Evolutionary conservation across 2,329 filamentous ascomycete species (phyloP).

Genomic region (Penicillium aurantiogriseum): DNA sequence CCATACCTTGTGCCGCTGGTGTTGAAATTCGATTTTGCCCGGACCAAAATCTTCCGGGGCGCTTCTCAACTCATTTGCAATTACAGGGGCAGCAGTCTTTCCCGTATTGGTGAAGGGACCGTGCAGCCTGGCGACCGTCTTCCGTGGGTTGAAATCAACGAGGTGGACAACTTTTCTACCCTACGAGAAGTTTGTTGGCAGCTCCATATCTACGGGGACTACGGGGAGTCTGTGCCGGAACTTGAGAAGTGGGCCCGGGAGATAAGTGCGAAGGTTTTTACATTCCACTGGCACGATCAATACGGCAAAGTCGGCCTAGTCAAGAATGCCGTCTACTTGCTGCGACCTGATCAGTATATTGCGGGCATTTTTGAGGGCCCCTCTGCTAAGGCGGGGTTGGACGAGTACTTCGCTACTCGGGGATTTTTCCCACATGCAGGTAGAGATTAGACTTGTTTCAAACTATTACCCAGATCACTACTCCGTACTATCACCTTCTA

Average conservation of each 20-base stretch:
- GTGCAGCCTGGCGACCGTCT: slow-evolving; percentile 51
- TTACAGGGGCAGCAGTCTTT: slow-evolving; percentile 44
- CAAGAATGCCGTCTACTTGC: slow-evolving; percentile 28
- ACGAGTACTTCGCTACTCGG: slow-evolving; percentile 22
- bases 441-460: background rate
- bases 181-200: slow-evolving; percentile 31
- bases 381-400: slow-evolving; percentile 19
- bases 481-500: background rate
- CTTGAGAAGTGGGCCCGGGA: slow-evolving; percentile 27
- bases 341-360: slow-evolving; percentile 35
- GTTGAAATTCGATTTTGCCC: slow-evolving; percentile 22
- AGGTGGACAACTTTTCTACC: slow-evolving; percentile 29
- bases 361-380: slow-evolving; percentile 23
- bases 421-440: background rate
- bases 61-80: slow-evolving; percentile 46
- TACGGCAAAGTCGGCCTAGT: slow-evolving; percentile 24
- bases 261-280: slow-evolving; percentile 18
- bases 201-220: slow-evolving; percentile 34
- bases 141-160: slow-evolving; percentile 31
- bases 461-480: background rate
- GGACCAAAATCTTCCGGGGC: slow-evolving; percentile 32
- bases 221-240: slow-evolving; percentile 18
- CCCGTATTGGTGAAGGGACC: slow-evolving; percentile 26
- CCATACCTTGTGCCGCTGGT: slow-evolving; percentile 35
- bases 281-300: slow-evolving; percentile 27